phyloP scores from a whole-genome alignment of 2,329 filamentous ascomycete genomes.

The Orbilia ellipsospora region DNA sequence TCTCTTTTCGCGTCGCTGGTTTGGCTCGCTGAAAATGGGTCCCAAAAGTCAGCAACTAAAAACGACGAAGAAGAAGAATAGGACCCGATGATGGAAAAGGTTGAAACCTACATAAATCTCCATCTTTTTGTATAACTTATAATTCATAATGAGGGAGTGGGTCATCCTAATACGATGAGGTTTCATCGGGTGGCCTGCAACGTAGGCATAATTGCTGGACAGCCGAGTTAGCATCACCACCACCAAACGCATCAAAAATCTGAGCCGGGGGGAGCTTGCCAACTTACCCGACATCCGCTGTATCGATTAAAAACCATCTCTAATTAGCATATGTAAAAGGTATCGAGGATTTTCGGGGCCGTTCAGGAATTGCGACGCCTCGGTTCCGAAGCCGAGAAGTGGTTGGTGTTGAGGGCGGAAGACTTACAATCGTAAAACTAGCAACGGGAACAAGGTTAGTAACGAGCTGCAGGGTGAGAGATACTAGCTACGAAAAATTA shows the following conservation, averaged over 20 bases:
- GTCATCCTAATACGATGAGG: conserved; percentile 75
- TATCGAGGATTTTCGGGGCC: neutral
- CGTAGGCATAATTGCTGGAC: conserved; percentile 69
- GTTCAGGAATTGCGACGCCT: conserved; percentile 6
- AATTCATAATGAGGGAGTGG: conserved; percentile 76
- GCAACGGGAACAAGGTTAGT: conserved; percentile 12
- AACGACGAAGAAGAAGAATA: conserved; percentile 1
- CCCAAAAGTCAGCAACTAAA: conserved; percentile 1
- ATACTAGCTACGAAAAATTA: conserved; percentile 12
- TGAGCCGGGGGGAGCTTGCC: conserved; percentile 4
- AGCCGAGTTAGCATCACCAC: conserved; percentile 53
- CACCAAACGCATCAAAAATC: neutral
- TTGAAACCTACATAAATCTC: conserved; percentile 72
- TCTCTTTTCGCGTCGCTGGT: conserved; percentile 75
- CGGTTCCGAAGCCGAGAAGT: conserved; percentile 20
- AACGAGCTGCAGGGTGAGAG: conserved; percentile 16
- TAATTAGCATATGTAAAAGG: conserved; percentile 43
- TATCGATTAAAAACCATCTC: conserved; percentile 11
- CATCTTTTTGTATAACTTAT: conserved; percentile 78
- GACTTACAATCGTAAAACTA: conserved; percentile 60
- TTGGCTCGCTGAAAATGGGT: conserved; percentile 65
- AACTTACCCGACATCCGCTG: conserved; percentile 59
- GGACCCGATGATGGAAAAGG: neutral
- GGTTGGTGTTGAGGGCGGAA: neutral
- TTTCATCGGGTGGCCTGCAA: conserved; percentile 71